Base-by-base conservation (phyloP, 2,329 filamentous ascomycete species). In the Dryadomyces quercivorus region DNA sequence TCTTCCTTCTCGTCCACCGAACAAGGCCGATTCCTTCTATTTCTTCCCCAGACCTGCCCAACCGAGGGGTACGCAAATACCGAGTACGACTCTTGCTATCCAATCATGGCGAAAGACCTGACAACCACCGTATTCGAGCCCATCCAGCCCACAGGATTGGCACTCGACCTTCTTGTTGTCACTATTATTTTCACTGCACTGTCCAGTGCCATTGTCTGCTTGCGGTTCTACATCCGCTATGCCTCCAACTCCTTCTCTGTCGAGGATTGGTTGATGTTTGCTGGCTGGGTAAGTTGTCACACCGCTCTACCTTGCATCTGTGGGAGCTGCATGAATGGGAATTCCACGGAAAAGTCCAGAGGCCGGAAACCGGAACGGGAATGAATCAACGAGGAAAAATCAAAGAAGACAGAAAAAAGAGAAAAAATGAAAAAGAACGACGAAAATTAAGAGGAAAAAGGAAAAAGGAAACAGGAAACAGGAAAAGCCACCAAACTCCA, bases 151-250 rank as follows among this genome's bases (percentile, higher is more conserved):
- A 18, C 36, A 15, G 54, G 54, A 10, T 44, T 56, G 31, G 50
- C 54, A n/a, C n/a, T 56, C 15, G 54, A 43, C 20, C 36, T 56
- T 21, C 8, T 56, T 5, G 10, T 45, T 3, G 31, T 20, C 16
- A 34, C 61, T 10, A 56, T 60, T 12, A 50, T 51, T 43, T 60
- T 58, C 47, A 59, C 61, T 1, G 58, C 59, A 18, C n/a, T 62
- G 22, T 61, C 61, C 0, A 61, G 59, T n/a, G 15, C 49, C 21
- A 58, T 62, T 38, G 59, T 61, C 2, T 54, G 50, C 1, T 22
- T 62, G 55, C 51, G 61, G n/a, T 59, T 63, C 26, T 63, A 61
- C 49, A 59, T 60, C 3, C 57, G 60, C 22, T 13, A 52, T 8
- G 13, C 15, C 2, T 34, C 16, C 16, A 8, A 46, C 4, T 16